Evolutionary conservation across 2,329 filamentous ascomycete species (phyloP).

Genomic region (Talaromyces piceae): DNA sequence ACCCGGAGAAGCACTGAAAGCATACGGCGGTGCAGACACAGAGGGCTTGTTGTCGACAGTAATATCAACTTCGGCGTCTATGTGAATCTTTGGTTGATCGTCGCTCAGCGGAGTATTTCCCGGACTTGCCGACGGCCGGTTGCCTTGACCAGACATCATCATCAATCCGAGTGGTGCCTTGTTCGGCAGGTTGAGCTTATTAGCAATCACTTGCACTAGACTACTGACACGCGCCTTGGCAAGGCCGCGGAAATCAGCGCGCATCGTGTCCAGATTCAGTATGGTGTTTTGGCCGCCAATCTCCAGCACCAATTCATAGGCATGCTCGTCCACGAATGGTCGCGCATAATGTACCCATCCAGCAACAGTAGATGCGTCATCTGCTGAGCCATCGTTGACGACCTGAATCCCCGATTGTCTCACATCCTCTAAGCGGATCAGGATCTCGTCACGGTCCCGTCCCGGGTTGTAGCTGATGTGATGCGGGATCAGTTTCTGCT

Average conservation of each 20-base stretch:
- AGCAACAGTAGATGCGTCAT: conserved; percentile 16
- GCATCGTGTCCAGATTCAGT: conserved; percentile 47
- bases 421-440: conserved; percentile 75
- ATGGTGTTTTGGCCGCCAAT: conserved; percentile 61
- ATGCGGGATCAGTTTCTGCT: conserved; percentile 78
- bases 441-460: conserved; percentile 64
- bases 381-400: conserved; percentile 38
- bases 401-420: conserved; percentile 76
- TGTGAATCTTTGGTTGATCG: conserved; percentile 57
- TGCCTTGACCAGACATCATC: conserved; percentile 55
- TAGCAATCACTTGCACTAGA: conserved; percentile 72
- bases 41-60: conserved; percentile 33
- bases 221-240: conserved; percentile 63
- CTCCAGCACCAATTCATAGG: conserved; percentile 71
- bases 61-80: conserved; percentile 47
- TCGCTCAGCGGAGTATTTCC: conserved; percentile 64
- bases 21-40: neutral
- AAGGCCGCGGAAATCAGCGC: conserved; percentile 65
- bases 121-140: conserved; percentile 56
- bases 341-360: conserved; percentile 72
- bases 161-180: conserved; percentile 56
- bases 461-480: conserved; percentile 66
- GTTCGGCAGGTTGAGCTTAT: conserved; percentile 64
- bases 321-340: conserved; percentile 71
- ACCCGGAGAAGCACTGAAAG: neutral